phyloP scores from a whole-genome alignment of 805 yeast species.

The Zygosaccharomyces bisporus region DNA sequence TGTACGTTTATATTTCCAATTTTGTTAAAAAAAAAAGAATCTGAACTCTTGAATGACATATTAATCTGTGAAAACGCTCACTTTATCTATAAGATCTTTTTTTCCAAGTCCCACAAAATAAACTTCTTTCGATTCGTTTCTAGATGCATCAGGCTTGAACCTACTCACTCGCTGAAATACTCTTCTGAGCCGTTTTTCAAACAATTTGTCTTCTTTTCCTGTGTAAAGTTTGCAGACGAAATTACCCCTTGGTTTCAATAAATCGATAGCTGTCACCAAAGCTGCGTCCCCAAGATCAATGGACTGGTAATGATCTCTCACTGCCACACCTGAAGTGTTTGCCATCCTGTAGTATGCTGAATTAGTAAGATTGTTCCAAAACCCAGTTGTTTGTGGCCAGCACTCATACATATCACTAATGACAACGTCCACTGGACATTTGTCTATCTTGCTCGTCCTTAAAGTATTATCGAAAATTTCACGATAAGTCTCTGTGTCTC shows the following conservation, averaged over 20 bases:
- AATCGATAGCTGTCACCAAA: conserved; percentile 63
- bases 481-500: conserved; percentile 33
- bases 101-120: conserved; percentile 70
- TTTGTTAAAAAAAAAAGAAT: neutral
- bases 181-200: conserved; percentile 55
- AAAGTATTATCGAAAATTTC: conserved; percentile 25
- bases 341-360: conserved; percentile 86
- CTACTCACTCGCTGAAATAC: conserved; percentile 62
- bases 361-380: conserved; percentile 65
- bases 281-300: conserved; percentile 92
- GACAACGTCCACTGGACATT: conserved; percentile 56
- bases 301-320: conserved; percentile 77
- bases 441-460: conserved; percentile 12
- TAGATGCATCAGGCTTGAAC: conserved; percentile 77
- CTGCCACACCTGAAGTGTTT: conserved; percentile 79
- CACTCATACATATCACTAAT: conserved; percentile 83
- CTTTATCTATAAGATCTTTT: conserved; percentile 41
- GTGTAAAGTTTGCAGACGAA: conserved; percentile 81
- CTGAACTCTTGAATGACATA: neutral
- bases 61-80: conserved; percentile 39
- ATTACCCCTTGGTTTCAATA: conserved; percentile 66
- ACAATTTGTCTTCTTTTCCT: conserved; percentile 68
- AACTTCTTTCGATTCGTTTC: conserved; percentile 76
- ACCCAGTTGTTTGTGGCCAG: conserved; percentile 48
- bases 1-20: conserved; percentile 4